These are phyloP conservation scores for Diaporthe longicolla DNA, from an alignment of 2,329 filamentous ascomycete genomes.

Conservation along the genomic window DNA sequence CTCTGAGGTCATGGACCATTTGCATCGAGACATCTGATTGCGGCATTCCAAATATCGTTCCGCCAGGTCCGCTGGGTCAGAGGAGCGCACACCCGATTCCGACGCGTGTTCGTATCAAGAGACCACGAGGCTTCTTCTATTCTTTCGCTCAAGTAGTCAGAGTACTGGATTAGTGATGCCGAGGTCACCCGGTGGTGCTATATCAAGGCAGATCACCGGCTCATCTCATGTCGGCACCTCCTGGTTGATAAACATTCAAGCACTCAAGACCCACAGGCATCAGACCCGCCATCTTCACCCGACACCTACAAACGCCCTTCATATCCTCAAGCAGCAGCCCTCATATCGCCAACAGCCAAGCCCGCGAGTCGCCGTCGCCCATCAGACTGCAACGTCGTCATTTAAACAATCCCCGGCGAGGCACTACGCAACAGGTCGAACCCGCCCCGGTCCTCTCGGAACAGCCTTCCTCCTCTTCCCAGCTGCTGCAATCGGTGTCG, in stretches of 20 bases:
- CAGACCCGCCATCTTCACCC: conserved; percentile 26
- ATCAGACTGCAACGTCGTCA: conserved; percentile 11
- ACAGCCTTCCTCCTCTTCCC: conserved; percentile 41
- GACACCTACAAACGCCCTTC: not conserved
- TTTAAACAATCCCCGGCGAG: not conserved
- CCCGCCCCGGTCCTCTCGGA: conserved; percentile 34
- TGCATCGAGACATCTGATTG: conserved; percentile 7
- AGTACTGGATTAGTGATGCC: conserved; percentile 16
- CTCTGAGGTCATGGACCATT: conserved; percentile 24
- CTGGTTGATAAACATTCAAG: conserved; percentile 9
- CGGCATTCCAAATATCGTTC: conserved; percentile 21
- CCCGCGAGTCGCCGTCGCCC: not conserved
- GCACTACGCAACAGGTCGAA: conserved; percentile 21
- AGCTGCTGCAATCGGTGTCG: conserved; percentile 38
- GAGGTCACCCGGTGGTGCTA: conserved; percentile 11
- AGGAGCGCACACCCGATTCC: not conserved
- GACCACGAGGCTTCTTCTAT: not conserved
- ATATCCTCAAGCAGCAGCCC: not conserved
- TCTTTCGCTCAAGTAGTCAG: not conserved
- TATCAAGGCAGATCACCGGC: conserved; percentile 21
- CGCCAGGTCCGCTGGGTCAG: conserved; percentile 5
- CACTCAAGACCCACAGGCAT: conserved; percentile 20
- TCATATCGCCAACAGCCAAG: conserved; percentile 13
- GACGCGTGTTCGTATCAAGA: conserved; percentile 16
- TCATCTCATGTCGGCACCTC: conserved; percentile 14